Evolutionary conservation across 331 rosid species (phyloP).

Genomic region (Acacia pycnantha): DNA sequence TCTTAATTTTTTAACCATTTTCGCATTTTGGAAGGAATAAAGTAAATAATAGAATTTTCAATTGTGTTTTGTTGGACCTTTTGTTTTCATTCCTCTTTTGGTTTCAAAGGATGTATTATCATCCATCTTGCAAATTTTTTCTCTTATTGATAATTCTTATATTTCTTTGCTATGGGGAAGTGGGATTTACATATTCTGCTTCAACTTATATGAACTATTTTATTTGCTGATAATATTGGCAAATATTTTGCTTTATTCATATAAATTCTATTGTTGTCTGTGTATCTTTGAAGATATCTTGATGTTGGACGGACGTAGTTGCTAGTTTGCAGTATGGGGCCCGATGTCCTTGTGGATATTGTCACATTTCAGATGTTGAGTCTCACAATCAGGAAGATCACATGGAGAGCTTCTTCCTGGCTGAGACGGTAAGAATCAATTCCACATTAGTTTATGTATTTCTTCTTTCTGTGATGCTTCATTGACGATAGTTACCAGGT

Average conservation of each 20-base stretch:
- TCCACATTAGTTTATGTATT: slow-evolving; percentile 15
- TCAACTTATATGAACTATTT: slow-evolving; percentile 6
- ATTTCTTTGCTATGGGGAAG: neutral
- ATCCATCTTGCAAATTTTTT: slow-evolving; percentile 8
- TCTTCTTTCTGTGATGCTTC: slow-evolving; percentile 25
- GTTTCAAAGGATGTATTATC: slow-evolving; percentile 10
- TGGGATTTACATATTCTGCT: neutral
- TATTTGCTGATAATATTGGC: slow-evolving; percentile 10
- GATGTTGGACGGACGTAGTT: slow-evolving; percentile 94
- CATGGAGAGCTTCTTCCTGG: slow-evolving; percentile 98
- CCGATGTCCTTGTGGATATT: slow-evolving; percentile 91
- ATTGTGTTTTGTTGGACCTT: neutral
- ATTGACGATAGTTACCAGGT: slow-evolving; percentile 19
- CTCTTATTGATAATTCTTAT: neutral
- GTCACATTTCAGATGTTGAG: slow-evolving; percentile 97
- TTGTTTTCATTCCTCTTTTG: slow-evolving; percentile 12
- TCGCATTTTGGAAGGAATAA: neutral
- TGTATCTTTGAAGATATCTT: slow-evolving; percentile 70
- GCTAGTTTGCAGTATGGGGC: slow-evolving; percentile 91
- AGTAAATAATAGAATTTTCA: neutral
- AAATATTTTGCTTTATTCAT: slow-evolving; percentile 3
- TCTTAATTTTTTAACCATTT: neutral
- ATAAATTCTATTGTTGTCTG: slow-evolving; percentile 16
- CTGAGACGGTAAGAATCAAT: slow-evolving; percentile 76
- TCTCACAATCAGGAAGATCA: slow-evolving; percentile 88